A percentile compares a stretch with the other conserved stretches of the same genome.
Conservation (phyloP, 202 grass and related monocot species). For the Elaeis oleifera region DNA sequence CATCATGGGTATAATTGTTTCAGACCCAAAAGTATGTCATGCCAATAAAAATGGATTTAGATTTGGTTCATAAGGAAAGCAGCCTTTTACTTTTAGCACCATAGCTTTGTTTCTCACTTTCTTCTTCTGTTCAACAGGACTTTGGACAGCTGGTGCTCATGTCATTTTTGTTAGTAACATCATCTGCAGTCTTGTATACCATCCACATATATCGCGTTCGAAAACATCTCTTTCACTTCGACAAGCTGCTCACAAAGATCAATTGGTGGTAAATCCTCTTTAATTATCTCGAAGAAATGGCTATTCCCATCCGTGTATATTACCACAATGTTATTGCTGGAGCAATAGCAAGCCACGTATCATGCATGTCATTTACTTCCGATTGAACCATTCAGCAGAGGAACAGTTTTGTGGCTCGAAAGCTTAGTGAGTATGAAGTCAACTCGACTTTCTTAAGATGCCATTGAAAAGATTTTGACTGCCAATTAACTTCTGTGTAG, state of each 20-base stretch:
- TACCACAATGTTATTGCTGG: neutral
- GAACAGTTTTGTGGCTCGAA: no score
- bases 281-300: constrained; percentile 1
- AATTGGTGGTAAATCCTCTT: constrained; percentile 16
- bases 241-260: constrained; percentile 52
- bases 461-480: no score
- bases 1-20: constrained; percentile 83
- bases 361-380: no score
- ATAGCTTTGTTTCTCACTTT: neutral
- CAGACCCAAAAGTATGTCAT: constrained; percentile 56
- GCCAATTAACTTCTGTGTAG: no score
- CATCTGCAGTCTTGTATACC: constrained; percentile 55
- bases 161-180: constrained; percentile 75
- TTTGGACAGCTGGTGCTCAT: constrained; percentile 59
- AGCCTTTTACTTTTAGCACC: neutral
- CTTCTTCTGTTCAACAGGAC: constrained; percentile 34
- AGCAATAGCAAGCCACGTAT: neutral
- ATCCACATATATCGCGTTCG: constrained; percentile 49
- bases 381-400: no score
- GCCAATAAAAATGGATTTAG: neutral
- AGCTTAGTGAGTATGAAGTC: no score
- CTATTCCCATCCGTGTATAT: neutral
- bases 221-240: constrained; percentile 84
- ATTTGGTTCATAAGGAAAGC: neutral
- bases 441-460: no score